Conservation (phyloP, 768 basidiomycete genomes). For the Tylopilus plumbeoviolaceoides region DNA sequence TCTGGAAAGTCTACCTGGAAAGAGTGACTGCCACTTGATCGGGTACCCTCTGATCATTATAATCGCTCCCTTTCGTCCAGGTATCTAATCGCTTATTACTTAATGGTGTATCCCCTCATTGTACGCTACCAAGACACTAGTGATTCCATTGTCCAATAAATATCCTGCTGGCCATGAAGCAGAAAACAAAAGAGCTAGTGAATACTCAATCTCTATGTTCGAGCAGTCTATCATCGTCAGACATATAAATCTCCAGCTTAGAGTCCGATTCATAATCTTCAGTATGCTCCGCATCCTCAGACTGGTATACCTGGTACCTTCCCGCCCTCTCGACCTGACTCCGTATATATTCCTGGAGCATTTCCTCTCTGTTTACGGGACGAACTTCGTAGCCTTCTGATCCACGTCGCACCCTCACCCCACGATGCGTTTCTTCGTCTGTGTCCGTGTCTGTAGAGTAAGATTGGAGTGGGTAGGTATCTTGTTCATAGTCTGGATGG, state of each 20-base stretch:
- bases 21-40: slow-evolving; percentile 31
- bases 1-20: slow-evolving; percentile 70
- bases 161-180: background rate
- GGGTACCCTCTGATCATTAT: slow-evolving; percentile 3
- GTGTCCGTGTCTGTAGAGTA: slow-evolving; percentile 18
- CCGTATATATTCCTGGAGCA: slow-evolving; percentile 56
- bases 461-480: slow-evolving; percentile 20
- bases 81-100: slow-evolving; percentile 30
- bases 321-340: slow-evolving; percentile 51
- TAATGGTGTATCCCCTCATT: slow-evolving; percentile 29
- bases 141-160: slow-evolving; percentile 11
- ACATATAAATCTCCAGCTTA: background rate
- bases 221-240: slow-evolving; percentile 23
- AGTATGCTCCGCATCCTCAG: slow-evolving; percentile 48
- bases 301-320: slow-evolving; percentile 66
- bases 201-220: slow-evolving; percentile 14
- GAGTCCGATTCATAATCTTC: slow-evolving; percentile 31
- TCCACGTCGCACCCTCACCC: slow-evolving; percentile 54
- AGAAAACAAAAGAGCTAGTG: background rate
- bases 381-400: slow-evolving; percentile 83
- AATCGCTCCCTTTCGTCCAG: slow-evolving; percentile 8
- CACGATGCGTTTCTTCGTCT: slow-evolving; percentile 32
- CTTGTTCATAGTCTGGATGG: slow-evolving; percentile 62
- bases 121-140: slow-evolving; percentile 26
- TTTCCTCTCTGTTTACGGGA: slow-evolving; percentile 55